These are phyloP conservation scores for Neolentinus lepideus DNA, from an alignment of 1,284 basidiomycete species.

Conservation along the genomic window DNA sequence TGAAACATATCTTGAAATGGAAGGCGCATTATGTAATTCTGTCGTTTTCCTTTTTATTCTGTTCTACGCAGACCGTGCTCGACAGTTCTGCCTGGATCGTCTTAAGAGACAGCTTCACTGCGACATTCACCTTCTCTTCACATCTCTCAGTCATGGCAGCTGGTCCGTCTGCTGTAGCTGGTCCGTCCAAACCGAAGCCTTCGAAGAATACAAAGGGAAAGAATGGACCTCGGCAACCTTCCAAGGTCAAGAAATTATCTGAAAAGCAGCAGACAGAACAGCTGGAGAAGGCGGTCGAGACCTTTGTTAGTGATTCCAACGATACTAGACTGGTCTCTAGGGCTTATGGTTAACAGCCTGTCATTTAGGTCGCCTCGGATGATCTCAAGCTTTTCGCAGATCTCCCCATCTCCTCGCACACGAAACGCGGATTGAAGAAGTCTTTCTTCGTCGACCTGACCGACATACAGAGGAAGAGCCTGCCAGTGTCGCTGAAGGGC, in stretches of 20 bases:
- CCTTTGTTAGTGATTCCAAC: conserved; percentile 43
- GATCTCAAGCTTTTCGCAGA: conserved; percentile 51
- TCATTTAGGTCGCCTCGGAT: conserved; percentile 38
- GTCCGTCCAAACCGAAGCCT: not conserved
- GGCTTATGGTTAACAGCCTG: not conserved
- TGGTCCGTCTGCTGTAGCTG: not conserved
- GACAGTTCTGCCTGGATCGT: no score
- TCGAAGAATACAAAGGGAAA: not conserved
- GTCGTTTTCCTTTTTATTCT: not conserved
- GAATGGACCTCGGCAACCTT: not conserved
- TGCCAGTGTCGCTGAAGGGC: conserved; percentile 59
- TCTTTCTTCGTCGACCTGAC: conserved; percentile 85
- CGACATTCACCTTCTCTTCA: not conserved
- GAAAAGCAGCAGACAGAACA: conserved; percentile 49
- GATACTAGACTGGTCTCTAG: conserved; percentile 3
- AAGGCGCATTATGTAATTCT: not conserved
- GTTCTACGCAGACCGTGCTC: not conserved
- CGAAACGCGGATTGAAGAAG: conserved; percentile 76
- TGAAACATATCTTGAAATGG: not conserved
- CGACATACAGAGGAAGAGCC: conserved; percentile 65
- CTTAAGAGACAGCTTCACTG: no score
- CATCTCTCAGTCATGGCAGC: not conserved
- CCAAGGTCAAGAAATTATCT: conserved; percentile 25
- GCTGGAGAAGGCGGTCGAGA: conserved; percentile 44
- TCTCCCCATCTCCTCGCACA: conserved; percentile 62